phyloP scores from a whole-genome alignment of 2,329 filamentous ascomycete genomes.

The Camillea tinctor region DNA sequence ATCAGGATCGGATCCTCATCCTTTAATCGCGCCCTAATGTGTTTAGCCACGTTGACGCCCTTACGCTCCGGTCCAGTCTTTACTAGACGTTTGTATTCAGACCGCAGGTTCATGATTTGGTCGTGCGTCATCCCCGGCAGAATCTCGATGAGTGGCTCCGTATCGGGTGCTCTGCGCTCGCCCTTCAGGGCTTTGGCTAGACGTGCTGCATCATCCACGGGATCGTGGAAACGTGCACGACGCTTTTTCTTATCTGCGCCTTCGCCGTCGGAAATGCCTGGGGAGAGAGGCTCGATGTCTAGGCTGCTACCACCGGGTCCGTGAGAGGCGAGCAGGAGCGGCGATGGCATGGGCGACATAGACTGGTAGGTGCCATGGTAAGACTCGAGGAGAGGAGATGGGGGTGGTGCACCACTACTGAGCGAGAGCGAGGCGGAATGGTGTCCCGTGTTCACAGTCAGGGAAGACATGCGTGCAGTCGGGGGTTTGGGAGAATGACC shows the following conservation, averaged over 20 bases:
- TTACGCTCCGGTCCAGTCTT: constrained; percentile 72
- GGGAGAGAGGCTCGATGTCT: constrained; percentile 50
- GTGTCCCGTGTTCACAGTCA: constrained; percentile 50
- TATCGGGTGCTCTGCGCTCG: constrained; percentile 61
- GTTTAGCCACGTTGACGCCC: constrained; percentile 82
- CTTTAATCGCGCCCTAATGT: constrained; percentile 75
- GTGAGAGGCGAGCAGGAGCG: constrained; percentile 59
- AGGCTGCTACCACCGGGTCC: constrained; percentile 39
- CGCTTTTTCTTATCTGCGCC: constrained; percentile 48
- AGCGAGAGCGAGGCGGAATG: constrained; percentile 43
- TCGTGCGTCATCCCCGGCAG: constrained; percentile 82
- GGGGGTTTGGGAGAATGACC: constrained; percentile 49
- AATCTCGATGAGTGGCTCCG: constrained; percentile 74
- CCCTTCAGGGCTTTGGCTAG: constrained; percentile 74
- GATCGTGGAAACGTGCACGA: constrained; percentile 79
- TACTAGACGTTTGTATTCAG: constrained; percentile 86
- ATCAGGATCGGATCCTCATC: constrained; percentile 74
- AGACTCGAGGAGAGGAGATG: constrained; percentile 83
- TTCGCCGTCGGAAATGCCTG: constrained; percentile 50
- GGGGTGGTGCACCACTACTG: constrained; percentile 58
- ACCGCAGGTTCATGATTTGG: constrained; percentile 81
- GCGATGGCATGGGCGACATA: constrained; percentile 91
- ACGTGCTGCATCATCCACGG: constrained; percentile 72
- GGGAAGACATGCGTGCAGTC: constrained; percentile 49
- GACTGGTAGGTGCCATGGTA: constrained; percentile 94